A percentile compares a stretch with the other conserved stretches of the same genome.
These are phyloP conservation scores for Eucalyptus curtisii DNA, from an alignment of 345 rosid species.

Conservation along the genomic window DNA sequence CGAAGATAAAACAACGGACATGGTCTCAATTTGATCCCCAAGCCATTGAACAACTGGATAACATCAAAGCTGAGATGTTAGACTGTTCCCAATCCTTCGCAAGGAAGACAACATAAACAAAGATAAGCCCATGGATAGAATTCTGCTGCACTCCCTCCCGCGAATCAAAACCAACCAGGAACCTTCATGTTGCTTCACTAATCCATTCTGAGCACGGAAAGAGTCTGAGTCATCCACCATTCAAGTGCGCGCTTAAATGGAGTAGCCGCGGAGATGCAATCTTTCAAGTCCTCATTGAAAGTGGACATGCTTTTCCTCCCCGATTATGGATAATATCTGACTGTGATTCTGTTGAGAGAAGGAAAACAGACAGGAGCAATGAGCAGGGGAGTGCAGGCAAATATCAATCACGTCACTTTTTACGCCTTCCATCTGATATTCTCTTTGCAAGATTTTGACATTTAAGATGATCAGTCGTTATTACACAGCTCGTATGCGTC, in stretches of 20 bases:
- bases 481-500: background rate
- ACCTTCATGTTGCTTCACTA: background rate
- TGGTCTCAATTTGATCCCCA: background rate
- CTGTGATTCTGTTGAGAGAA: slow-evolving; percentile 10
- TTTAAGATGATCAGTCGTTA: background rate
- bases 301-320: slow-evolving; percentile 50
- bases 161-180: background rate
- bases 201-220: background rate
- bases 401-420: background rate
- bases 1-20: no score
- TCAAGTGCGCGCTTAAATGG: background rate
- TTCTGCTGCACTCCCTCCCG: background rate
- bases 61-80: background rate
- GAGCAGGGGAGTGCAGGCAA: background rate
- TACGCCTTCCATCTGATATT: background rate
- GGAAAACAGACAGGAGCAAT: background rate
- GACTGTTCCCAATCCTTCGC: background rate
- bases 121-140: background rate
- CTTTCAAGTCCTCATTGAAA: slow-evolving; percentile 4
- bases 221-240: background rate
- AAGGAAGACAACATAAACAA: background rate
- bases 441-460: background rate
- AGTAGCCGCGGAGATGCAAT: background rate
- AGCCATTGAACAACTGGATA: background rate
- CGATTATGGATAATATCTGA: no score